phyloP scores from a whole-genome alignment of 306 rosid genomes.

The Begonia fuchsioides region DNA sequence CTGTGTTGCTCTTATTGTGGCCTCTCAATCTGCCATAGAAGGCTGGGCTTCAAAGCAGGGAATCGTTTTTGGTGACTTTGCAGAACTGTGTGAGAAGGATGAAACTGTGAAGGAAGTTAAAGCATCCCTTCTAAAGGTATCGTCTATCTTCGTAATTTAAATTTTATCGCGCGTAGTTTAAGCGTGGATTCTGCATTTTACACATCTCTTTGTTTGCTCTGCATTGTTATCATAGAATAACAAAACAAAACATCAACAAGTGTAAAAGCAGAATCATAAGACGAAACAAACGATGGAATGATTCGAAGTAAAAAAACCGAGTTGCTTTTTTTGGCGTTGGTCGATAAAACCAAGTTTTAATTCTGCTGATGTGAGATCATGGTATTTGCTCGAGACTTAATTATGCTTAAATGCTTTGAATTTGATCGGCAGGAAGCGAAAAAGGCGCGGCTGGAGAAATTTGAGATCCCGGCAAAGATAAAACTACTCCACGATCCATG shows the following conservation, averaged over 20 bases:
- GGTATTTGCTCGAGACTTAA: neutral
- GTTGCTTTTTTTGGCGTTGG: no score
- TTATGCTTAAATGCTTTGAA: neutral
- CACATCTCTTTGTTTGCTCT: no score
- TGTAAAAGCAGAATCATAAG: no score
- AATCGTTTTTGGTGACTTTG: conserved; percentile 32
- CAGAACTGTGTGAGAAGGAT: conserved; percentile 56
- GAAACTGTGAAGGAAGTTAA: conserved; percentile 57
- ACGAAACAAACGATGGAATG: no score
- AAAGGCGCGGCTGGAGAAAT: conserved; percentile 61
- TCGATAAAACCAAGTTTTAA: no score
- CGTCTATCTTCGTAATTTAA: conserved; percentile 1
- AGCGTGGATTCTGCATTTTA: no score
- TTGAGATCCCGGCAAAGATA: conserved; percentile 78
- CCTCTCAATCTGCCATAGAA: conserved; percentile 46
- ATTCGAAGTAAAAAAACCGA: no score
- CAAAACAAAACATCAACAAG: no score
- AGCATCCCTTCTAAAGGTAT: conserved; percentile 63
- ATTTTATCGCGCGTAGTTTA: neutral
- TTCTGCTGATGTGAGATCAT: neutral
- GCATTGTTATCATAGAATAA: no score
- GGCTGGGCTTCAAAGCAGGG: conserved; percentile 79
- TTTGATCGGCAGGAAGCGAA: conserved; percentile 78
- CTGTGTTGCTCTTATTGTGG: conserved; percentile 79
- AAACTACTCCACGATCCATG: conserved; percentile 54